Conservation (phyloP, 192 early-diverging fungal species). For the Backusella liffmaniae region DNA sequence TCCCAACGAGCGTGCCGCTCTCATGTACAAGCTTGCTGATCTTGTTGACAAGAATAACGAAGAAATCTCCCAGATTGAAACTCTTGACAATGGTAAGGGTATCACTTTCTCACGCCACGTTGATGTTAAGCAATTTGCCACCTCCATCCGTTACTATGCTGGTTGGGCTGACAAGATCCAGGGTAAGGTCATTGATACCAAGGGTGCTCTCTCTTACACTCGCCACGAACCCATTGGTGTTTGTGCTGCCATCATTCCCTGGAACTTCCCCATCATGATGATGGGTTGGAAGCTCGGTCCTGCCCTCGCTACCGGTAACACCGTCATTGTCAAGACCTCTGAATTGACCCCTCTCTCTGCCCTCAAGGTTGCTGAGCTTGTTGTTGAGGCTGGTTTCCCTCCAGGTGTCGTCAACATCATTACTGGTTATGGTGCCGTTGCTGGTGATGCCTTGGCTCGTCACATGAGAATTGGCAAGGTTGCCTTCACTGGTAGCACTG, state of each 20-base stretch:
- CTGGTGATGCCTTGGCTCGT: conserved; percentile 65
- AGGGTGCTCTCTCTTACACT: conserved; percentile 51
- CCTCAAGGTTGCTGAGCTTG: conserved; percentile 61
- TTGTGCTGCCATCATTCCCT: conserved; percentile 76
- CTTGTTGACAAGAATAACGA: conserved; percentile 46
- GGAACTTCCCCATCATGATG: conserved; percentile 72
- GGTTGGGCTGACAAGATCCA: conserved; percentile 62
- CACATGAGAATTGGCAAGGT: conserved; percentile 68
- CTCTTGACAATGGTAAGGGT: conserved; percentile 78
- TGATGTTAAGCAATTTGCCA: conserved; percentile 62
- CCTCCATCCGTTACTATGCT: conserved; percentile 78
- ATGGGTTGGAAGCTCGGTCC: conserved; percentile 84
- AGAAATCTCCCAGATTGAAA: conserved; percentile 59
- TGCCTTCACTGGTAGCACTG: conserved; percentile 79
- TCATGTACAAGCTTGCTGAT: conserved; percentile 62
- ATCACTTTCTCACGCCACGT: conserved; percentile 51
- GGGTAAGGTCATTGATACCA: conserved; percentile 49
- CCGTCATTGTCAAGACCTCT: conserved; percentile 75
- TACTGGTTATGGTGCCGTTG: conserved; percentile 69
- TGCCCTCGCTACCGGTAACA: conserved; percentile 75
- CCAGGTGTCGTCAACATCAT: conserved; percentile 82
- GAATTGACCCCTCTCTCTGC: conserved; percentile 66
- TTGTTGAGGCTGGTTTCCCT: conserved; percentile 72
- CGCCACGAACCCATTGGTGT: conserved; percentile 69
- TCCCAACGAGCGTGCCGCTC: conserved; percentile 43